These are phyloP conservation scores for Colletotrichum orbiculare DNA, from an alignment of 2,329 filamentous ascomycete genomes.

Conservation along the genomic window DNA sequence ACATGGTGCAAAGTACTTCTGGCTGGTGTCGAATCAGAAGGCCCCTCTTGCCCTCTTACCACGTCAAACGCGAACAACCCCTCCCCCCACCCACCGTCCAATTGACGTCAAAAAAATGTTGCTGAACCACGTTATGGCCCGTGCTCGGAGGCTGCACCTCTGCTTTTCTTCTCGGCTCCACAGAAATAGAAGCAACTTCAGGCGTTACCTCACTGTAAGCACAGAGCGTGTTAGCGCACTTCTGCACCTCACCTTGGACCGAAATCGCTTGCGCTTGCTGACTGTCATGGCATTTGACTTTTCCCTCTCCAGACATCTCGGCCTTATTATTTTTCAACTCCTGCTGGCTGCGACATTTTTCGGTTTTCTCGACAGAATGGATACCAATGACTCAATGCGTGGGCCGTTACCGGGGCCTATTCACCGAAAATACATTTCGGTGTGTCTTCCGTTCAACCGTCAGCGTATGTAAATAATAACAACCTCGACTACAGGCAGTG, in stretches of 20 bases:
- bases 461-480: neutral
- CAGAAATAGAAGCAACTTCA: too few relatives aligned
- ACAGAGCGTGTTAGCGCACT: neutral
- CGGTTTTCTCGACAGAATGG: slow-evolving; percentile 5
- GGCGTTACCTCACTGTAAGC: too few relatives aligned
- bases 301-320: slow-evolving; percentile 32
- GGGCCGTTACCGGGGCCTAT: neutral
- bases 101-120: slow-evolving; percentile 36
- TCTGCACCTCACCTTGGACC: slow-evolving; percentile 5
- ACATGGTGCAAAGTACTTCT: neutral
- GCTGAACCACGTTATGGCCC: slow-evolving; percentile 13
- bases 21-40: slow-evolving; percentile 9
- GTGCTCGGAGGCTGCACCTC: slow-evolving; percentile 4
- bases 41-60: slow-evolving; percentile 16
- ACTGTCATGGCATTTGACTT: slow-evolving; percentile 33
- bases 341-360: slow-evolving; percentile 28
- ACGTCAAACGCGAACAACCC: slow-evolving; percentile 33
- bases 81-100: slow-evolving; percentile 31
- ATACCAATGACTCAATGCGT: slow-evolving; percentile 26
- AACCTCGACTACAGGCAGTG: neutral
- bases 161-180: neutral
- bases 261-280: slow-evolving; percentile 23
- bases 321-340: slow-evolving; percentile 19
- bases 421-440: slow-evolving; percentile 15
- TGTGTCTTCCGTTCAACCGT: neutral